Evolutionary conservation across 192 early-diverging fungal genomes (phyloP).

Genomic region (Podila epigama): DNA sequence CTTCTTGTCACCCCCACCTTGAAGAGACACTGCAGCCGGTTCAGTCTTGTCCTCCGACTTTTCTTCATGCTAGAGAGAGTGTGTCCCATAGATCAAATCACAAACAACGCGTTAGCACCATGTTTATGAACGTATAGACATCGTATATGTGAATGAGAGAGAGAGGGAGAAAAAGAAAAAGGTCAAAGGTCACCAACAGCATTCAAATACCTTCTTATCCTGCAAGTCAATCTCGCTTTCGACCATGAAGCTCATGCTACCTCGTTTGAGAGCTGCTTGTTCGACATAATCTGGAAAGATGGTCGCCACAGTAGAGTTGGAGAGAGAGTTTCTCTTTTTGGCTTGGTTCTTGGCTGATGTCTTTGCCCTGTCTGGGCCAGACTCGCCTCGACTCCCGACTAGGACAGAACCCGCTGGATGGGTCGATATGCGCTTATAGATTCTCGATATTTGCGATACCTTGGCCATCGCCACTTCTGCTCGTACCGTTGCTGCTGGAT

Average conservation of each 20-base stretch:
- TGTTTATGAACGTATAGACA: too few relatives aligned
- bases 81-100: neutral
- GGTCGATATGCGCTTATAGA: too few relatives aligned
- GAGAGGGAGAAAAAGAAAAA: too few relatives aligned
- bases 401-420: neutral
- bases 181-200: too few relatives aligned
- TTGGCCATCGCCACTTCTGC: too few relatives aligned
- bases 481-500: too few relatives aligned
- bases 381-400: neutral
- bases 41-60: neutral
- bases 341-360: neutral
- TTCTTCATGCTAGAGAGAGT: neutral
- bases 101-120: too few relatives aligned
- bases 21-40: neutral
- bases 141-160: too few relatives aligned
- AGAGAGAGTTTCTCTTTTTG: conserved; percentile 22
- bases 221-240: conserved; percentile 35
- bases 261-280: conserved; percentile 36
- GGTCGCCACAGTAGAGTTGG: conserved; percentile 4
- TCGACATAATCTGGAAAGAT: conserved; percentile 41
- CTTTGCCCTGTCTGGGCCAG: neutral
- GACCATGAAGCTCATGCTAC: conserved; percentile 48
- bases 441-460: too few relatives aligned
- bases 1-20: neutral
- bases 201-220: neutral